These are phyloP conservation scores for Pyricularia grisea DNA, from an alignment of 2,329 filamentous ascomycete species.

Conservation along the genomic window DNA sequence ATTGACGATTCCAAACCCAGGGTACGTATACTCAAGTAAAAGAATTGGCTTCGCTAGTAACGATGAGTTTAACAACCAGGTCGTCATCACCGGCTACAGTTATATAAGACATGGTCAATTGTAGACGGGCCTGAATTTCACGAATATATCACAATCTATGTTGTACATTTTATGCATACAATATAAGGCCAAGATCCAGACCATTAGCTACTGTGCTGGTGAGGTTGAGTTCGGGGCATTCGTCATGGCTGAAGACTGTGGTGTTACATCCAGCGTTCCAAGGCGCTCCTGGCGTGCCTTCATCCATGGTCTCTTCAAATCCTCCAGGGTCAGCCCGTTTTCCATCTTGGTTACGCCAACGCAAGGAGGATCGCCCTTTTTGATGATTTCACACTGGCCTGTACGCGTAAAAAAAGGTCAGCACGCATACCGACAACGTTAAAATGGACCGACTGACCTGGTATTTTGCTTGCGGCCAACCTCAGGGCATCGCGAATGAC, in stretches of 20 bases:
- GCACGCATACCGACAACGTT: not conserved
- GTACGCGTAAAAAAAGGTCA: not conserved
- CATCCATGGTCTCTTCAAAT: slow-evolving; percentile 71
- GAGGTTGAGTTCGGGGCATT: slow-evolving; percentile 22
- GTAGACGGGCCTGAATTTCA: not conserved
- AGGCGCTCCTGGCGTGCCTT: slow-evolving; percentile 29
- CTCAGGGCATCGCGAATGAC: slow-evolving; percentile 89
- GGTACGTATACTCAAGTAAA: no score
- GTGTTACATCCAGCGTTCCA: slow-evolving; percentile 31
- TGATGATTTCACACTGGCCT: slow-evolving; percentile 88
- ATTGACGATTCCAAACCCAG: not conserved
- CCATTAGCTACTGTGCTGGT: slow-evolving; percentile 21
- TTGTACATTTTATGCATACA: slow-evolving; percentile 11
- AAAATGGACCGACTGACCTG: slow-evolving; percentile 48
- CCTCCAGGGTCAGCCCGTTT: slow-evolving; percentile 71
- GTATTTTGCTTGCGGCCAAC: slow-evolving; percentile 88
- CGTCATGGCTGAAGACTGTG: slow-evolving; percentile 19
- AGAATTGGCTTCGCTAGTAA: no score
- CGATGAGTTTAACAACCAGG: no score
- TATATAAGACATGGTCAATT: not conserved
- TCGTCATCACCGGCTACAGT: no score
- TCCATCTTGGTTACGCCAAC: slow-evolving; percentile 88
- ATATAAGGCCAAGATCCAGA: not conserved
- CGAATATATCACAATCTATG: not conserved
- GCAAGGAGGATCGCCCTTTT: slow-evolving; percentile 79